Percentiles rank a stretch among this genome's conserved stretches.
These are phyloP conservation scores for Stephanodiscus triporus DNA, from an alignment of 108 stramenopile species.

Conservation along the genomic window DNA sequence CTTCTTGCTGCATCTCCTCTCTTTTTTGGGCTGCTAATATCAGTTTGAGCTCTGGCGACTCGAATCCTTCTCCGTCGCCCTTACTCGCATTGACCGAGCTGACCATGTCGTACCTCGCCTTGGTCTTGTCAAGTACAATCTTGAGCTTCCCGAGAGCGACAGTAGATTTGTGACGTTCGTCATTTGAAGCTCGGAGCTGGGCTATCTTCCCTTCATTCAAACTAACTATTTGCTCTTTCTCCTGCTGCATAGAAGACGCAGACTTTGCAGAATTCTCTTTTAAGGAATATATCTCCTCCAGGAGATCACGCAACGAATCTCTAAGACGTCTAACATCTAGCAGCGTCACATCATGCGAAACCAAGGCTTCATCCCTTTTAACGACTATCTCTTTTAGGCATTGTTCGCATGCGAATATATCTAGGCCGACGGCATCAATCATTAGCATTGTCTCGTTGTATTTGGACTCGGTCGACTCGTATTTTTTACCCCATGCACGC, in stretches of 20 bases:
- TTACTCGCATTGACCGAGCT: constrained; percentile 19
- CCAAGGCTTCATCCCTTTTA: constrained; percentile 69
- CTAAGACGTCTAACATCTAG: constrained; percentile 76
- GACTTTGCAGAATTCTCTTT: constrained; percentile 76
- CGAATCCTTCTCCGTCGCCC: constrained; percentile 49
- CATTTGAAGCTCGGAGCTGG: constrained; percentile 64
- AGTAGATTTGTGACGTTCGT: constrained; percentile 78
- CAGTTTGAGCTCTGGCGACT: constrained; percentile 78
- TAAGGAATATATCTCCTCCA: constrained; percentile 72
- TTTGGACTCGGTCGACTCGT: constrained; percentile 32
- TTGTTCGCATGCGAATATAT: constrained; percentile 67
- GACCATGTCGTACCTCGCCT: constrained; percentile 73
- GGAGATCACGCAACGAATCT: constrained; percentile 56
- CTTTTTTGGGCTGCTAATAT: constrained; percentile 85
- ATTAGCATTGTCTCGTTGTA: constrained; percentile 36
- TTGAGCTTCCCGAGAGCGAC: constrained; percentile 67
- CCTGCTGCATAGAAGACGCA: constrained; percentile 64
- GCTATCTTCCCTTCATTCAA: constrained; percentile 69
- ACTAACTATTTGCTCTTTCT: constrained; percentile 54
- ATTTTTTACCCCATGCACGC: constrained; percentile 44
- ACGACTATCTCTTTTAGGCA: constrained; percentile 42
- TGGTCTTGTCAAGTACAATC: constrained; percentile 59
- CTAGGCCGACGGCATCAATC: constrained; percentile 64
- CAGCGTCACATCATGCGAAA: constrained; percentile 71
- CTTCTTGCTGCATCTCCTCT: constrained; percentile 86